A percentile compares a stretch with the other conserved stretches of the same genome.
Evolutionary conservation across 306 rosid genomes (phyloP).

Genomic region (Glycine latifolia): DNA sequence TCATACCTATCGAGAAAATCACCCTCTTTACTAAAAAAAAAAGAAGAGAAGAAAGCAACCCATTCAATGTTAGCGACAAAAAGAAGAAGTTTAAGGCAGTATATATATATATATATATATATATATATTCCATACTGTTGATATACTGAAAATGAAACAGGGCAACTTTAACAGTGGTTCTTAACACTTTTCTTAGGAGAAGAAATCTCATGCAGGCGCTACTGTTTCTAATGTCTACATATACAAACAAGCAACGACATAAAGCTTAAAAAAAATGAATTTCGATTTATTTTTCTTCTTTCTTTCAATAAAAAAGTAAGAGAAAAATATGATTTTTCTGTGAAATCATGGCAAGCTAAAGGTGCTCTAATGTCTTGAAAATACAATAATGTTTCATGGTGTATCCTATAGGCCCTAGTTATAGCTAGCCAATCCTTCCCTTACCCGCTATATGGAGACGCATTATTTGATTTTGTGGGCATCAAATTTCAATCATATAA

Average conservation of each 20-base stretch:
- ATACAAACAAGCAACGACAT: no score
- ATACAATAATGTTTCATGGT: neutral
- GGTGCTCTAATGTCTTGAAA: neutral
- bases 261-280: no score
- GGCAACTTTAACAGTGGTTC: neutral
- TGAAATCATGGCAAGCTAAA: neutral
- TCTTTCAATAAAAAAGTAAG: no score
- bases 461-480: neutral
- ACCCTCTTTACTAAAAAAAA: neutral
- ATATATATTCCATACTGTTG: no score
- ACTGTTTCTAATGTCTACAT: no score
- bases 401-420: neutral
- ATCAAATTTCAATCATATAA: neutral
- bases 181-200: neutral
- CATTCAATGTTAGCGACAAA: neutral
- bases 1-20: neutral
- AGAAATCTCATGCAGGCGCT: no score
- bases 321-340: no score
- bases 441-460: neutral
- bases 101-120: no score
- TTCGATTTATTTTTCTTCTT: no score
- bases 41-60: neutral
- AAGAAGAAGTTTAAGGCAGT: no score
- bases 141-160: no score
- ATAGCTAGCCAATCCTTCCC: no score